These are phyloP conservation scores for Pelargonium australe DNA, from an alignment of 441 rosid genomes.

Conservation along the genomic window DNA sequence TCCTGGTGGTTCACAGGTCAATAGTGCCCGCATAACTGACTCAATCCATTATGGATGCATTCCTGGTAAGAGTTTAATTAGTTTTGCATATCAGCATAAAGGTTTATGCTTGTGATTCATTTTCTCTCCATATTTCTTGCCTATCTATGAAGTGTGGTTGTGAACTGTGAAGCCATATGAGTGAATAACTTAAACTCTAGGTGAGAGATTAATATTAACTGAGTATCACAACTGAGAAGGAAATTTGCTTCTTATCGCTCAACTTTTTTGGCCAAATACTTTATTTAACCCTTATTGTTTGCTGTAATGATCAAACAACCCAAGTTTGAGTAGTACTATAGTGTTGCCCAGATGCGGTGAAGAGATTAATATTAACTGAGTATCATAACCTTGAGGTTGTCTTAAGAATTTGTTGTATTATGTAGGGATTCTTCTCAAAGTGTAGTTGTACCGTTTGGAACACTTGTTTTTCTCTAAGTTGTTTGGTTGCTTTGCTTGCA, in stretches of 20 bases:
- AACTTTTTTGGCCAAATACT: too few species aligned
- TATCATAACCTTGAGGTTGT: too few species aligned
- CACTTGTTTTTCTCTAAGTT: neutral
- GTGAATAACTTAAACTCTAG: neutral
- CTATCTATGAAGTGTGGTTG: neutral
- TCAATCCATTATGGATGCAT: constrained; percentile 92
- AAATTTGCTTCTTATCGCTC: too few species aligned
- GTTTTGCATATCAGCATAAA: constrained; percentile 5
- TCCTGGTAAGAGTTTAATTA: constrained; percentile 52
- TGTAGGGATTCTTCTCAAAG: too few species aligned
- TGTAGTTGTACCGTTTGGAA: too few species aligned
- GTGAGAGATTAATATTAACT: neutral
- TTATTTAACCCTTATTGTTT: too few species aligned
- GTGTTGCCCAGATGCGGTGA: too few species aligned
- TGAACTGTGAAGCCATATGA: constrained; percentile 3
- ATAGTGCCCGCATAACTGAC: constrained; percentile 90
- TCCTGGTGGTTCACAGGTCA: constrained; percentile 90
- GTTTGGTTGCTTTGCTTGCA: constrained; percentile 29
- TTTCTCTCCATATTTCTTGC: neutral
- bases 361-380: too few species aligned
- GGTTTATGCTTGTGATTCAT: neutral
- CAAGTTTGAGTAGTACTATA: too few species aligned
- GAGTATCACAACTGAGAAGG: neutral
- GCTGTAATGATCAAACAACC: too few species aligned
- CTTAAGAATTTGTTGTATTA: too few species aligned